Base-by-base conservation (phyloP, 306 rosid species). In the Gleditsia sinensis region DNA sequence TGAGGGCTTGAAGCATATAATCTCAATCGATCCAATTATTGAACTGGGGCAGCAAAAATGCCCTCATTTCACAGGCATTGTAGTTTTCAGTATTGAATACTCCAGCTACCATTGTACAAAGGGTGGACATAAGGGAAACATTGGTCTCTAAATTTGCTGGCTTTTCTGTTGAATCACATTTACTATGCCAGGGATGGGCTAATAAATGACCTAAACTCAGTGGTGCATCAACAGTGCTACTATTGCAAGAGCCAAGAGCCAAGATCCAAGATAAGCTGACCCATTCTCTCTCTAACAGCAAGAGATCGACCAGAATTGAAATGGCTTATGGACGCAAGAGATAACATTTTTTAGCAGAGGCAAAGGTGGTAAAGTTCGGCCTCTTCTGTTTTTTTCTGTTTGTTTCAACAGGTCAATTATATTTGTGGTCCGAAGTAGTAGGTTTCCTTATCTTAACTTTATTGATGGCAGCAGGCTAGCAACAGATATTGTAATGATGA, bases 1-100 rank as follows among this genome's bases (percentile, higher is more conserved):
- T 9, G 16, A 9, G 46, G 11, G 1, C 46, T 40, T 40, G n/a
- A n/a, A n/a, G n/a, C n/a, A n/a, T n/a, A n/a, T n/a, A 9, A 53
- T 53, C 16, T 20, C 9, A 59, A 40, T 49, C 14, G 30, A 72
- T 4, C 4, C 54, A 72, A 73, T 67, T 24, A 79, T 53, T 69
- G 30, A 40, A 2, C 12, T 7, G 7, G 67, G 67, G 19, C 19
- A 46, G 64, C 46, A 46, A 57, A 42, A 7, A 7, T 69, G 77
- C 5, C 65, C 33, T 76, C 20, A 17, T 62, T 37, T 62, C 54
- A 59, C 63, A 64, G 81, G 77, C 76, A 79, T 50, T 10, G 74
- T 56, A 24, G 73, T 57, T 79, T 65, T 33, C 76, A 67, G 73
- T 0, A 76, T 76, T 82, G 75, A 85, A 80, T 85, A 43, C 50